phyloP scores from a whole-genome alignment of 2,329 filamentous ascomycete species.

The Talaromyces islandicus region DNA sequence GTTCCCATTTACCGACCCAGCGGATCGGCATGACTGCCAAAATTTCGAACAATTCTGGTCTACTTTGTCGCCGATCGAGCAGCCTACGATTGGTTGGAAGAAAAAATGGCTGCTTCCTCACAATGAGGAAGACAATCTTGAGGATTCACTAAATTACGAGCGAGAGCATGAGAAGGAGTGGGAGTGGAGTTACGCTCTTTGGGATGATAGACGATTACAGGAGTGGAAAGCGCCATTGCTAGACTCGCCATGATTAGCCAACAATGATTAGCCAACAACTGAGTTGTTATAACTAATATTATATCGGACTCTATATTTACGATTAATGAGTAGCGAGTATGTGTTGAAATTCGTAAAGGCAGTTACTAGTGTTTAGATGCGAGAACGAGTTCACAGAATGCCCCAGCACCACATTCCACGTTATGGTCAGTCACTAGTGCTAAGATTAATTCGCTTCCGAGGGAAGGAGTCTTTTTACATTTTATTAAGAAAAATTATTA shows the following conservation, averaged over 20 bases:
- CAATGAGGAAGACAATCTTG: not conserved
- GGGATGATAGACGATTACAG: not conserved
- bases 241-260: not conserved
- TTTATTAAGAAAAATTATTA: too few relatives aligned
- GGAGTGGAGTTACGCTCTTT: not conserved
- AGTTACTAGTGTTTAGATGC: too few relatives aligned
- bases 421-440: too few relatives aligned
- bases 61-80: not conserved
- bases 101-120: not conserved
- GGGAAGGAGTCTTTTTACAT: too few relatives aligned
- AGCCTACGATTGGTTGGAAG: not conserved
- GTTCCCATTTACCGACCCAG: not conserved
- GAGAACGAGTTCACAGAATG: too few relatives aligned
- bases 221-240: not conserved
- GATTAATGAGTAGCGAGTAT: too few relatives aligned
- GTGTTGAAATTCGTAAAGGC: too few relatives aligned
- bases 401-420: too few relatives aligned
- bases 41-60: slow-evolving; percentile 1
- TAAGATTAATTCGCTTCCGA: too few relatives aligned
- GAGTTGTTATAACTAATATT: too few relatives aligned
- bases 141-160: not conserved
- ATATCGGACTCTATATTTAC: too few relatives aligned
- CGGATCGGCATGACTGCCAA: not conserved
- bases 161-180: not conserved
- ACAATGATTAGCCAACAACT: not conserved